phyloP scores from a whole-genome alignment of 495 filamentous ascomycete genomes.

The Neurospora sp. region DNA sequence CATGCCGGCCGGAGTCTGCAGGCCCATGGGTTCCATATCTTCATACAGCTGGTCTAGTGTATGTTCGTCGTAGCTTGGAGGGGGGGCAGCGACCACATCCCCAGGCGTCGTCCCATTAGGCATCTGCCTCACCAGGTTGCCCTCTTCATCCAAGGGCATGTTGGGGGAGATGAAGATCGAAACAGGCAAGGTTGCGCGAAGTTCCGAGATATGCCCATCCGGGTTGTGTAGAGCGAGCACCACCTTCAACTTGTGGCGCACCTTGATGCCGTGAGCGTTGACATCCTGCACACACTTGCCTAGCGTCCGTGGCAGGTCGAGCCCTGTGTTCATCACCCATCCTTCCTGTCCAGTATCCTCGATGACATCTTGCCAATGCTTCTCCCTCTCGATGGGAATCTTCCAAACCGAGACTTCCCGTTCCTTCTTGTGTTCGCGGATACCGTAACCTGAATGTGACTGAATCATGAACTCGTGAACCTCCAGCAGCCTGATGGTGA shows the following conservation, averaged over 20 bases:
- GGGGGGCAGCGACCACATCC: slow-evolving; percentile 48
- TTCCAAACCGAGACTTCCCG: slow-evolving; percentile 54
- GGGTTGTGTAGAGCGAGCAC: slow-evolving; percentile 84
- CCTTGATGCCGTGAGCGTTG: slow-evolving; percentile 70
- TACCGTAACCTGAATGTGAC: slow-evolving; percentile 37
- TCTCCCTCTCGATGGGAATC: slow-evolving; percentile 45
- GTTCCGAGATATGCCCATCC: slow-evolving; percentile 85
- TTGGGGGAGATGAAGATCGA: slow-evolving; percentile 91
- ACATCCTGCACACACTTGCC: slow-evolving; percentile 76
- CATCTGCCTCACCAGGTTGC: slow-evolving; percentile 51
- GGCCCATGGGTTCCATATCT: slow-evolving; percentile 64
- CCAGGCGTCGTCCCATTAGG: slow-evolving; percentile 25
- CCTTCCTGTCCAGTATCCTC: slow-evolving; percentile 64
- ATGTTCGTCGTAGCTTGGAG: slow-evolving; percentile 82
- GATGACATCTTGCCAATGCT: slow-evolving; percentile 55
- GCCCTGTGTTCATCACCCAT: slow-evolving; percentile 56
- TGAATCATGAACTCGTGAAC: slow-evolving; percentile 55
- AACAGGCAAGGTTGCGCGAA: slow-evolving; percentile 77
- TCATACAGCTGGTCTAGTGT: slow-evolving; percentile 81
- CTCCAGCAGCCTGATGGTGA: slow-evolving; percentile 67
- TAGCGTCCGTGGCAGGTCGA: slow-evolving; percentile 69
- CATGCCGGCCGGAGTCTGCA: slow-evolving; percentile 61
- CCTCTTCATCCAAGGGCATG: slow-evolving; percentile 71
- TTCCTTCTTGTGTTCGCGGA: slow-evolving; percentile 50
- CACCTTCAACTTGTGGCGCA: slow-evolving; percentile 78